These are phyloP conservation scores for Candida albicans DNA, from an alignment of 1,139 yeast species.

Conservation along the genomic window DNA sequence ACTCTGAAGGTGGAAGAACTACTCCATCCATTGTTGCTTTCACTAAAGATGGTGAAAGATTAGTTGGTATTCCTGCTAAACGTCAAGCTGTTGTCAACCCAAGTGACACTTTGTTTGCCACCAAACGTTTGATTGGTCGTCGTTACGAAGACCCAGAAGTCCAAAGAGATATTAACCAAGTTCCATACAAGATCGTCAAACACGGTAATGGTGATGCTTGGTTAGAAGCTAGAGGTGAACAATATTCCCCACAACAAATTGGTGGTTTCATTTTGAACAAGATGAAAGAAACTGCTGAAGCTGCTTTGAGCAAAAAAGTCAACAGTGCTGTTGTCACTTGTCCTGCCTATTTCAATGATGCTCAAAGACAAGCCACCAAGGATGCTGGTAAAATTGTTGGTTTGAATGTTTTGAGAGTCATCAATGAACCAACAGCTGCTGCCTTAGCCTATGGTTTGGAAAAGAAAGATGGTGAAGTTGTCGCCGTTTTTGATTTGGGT, in stretches of 20 bases:
- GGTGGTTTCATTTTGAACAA: constrained; percentile 97
- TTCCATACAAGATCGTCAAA: constrained; percentile 95
- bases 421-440: constrained; percentile 99
- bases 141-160: constrained; percentile 95
- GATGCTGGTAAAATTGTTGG: constrained; percentile 99
- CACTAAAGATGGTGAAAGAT: constrained; percentile 85
- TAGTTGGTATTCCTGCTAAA: constrained; percentile 98
- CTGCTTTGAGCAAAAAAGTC: constrained; percentile 80
- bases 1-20: constrained; percentile 98
- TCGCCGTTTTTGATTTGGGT: constrained; percentile 85
- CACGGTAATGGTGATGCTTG: constrained; percentile 98
- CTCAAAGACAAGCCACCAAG: constrained; percentile 98
- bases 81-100: constrained; percentile 99
- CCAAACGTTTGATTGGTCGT: constrained; percentile 98
- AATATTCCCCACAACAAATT: constrained; percentile 94
- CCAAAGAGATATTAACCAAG: constrained; percentile 94
- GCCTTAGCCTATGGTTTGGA: constrained; percentile 97
- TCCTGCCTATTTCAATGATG: constrained; percentile 97
- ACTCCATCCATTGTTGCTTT: constrained; percentile 98
- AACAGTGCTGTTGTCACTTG: constrained; percentile 93
- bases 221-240: constrained; percentile 95
- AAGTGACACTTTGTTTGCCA: constrained; percentile 95
- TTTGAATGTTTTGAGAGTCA: constrained; percentile 92
- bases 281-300: constrained; percentile 97
- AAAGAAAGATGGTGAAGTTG: constrained; percentile 69